Base-by-base conservation (phyloP, 2,329 filamentous ascomycete genomes). In the Colletotrichum sp. region DNA sequence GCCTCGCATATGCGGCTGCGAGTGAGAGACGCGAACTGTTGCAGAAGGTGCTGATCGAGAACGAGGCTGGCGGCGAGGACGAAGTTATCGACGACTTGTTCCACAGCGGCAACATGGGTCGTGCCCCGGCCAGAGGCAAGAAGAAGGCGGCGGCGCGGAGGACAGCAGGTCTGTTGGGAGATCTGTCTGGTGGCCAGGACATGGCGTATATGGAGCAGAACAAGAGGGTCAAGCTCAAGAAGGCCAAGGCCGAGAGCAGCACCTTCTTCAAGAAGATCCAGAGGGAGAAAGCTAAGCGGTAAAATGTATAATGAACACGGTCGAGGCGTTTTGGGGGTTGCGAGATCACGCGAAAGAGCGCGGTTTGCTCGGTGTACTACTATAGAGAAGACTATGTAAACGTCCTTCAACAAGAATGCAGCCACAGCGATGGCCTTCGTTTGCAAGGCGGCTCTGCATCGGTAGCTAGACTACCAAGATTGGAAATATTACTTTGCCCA, bases 151-250 rank as follows among this genome's bases (percentile, higher is more conserved):
- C 87, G 4, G 94, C 93, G 2, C 92, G 93, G 78, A 91, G 97
- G 75, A 98, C 94, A 32, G 97, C 96, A 1, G 96, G 96, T 28
- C 95, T 93, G 14, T 89, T 99, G 71, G 94, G 93, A 67, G 96
- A 98, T 80, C 89, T 98, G 72, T 95, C 95, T 71, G 97, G 97
- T 73, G 97, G 96, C 1, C 95, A 98, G 82, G 95, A 98, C 82
- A 99, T 99, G 97, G 96, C 96, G n/a, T 99, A 96, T 83, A 92
- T 95, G 72, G 95, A 96, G 84, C 93, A 95, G 85, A 95, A 95
- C 84, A 94, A 93, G 87, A 92, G 90, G 80, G 89, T 90, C 78
- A 95, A 95, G 81, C 71, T 77, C 18, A 93, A 92, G 85, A 88
- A 89, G 78, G 84, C 93, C 80, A 93, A 93, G 87, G 90, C 92